Percentiles rank a stretch among this genome's conserved stretches.
These are phyloP conservation scores for Hordeum pubiflorum DNA, from an alignment of 202 grass and related monocot genomes.

Conservation along the genomic window DNA sequence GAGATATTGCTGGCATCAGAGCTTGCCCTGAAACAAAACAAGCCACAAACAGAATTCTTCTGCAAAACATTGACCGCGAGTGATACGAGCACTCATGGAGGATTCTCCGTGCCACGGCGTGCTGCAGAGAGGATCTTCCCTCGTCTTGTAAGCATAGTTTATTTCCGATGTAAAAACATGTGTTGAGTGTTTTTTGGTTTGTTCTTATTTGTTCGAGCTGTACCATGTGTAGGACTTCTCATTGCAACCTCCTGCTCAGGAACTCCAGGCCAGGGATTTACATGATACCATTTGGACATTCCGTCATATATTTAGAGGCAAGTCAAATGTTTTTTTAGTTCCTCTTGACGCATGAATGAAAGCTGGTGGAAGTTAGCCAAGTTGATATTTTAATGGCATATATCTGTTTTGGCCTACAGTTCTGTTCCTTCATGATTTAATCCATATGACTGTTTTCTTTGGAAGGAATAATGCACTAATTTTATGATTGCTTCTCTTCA, in stretches of 20 bases:
- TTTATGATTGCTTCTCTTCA: conserved; percentile 21
- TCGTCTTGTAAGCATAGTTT: conserved; percentile 46
- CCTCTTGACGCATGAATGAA: not conserved
- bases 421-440: conserved; percentile 1
- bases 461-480: not conserved
- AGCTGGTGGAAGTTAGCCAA: conserved; percentile 22
- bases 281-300: conserved; percentile 73
- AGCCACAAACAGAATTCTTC: conserved; percentile 67
- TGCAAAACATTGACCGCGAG: conserved; percentile 87
- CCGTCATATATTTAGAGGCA: conserved; percentile 82
- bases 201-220: conserved; percentile 9
- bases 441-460: conserved; percentile 1
- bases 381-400: not conserved
- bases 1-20: conserved; percentile 66
- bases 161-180: conserved; percentile 1
- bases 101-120: conserved; percentile 83
- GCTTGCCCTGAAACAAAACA: conserved; percentile 66
- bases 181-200: not conserved
- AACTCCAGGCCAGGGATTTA: conserved; percentile 74
- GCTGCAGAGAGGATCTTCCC: conserved; percentile 77
- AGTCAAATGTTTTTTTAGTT: conserved; percentile 13
- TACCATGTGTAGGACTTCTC: conserved; percentile 58
- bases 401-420: not conserved
- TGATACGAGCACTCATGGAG: conserved; percentile 93
- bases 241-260: conserved; percentile 76